Evolutionary conservation across 371 early-diverging fungal species (phyloP), one percentile per base, ranked within the genome.

Genomic region (Lichtheimia ramosa): DNA sequence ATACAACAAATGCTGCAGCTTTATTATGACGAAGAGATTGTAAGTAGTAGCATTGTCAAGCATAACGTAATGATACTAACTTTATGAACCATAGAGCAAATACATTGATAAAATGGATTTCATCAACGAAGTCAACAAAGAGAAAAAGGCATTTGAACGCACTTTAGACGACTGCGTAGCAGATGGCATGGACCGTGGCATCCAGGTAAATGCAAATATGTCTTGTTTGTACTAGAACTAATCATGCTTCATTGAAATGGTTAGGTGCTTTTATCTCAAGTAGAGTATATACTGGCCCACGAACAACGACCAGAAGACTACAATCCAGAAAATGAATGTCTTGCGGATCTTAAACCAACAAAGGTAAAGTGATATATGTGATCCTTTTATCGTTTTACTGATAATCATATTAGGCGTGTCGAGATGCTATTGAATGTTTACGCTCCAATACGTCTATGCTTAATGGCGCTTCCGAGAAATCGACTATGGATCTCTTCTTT

Each of bases 1-100:
- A 86, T 89, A n/a, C 86, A 90, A 55, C 94, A 93, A 62, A 89
- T 95, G 92, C 73, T 93, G 10, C 90, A 92, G 66, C 87, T 92
- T 18, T 94, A 93, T 66, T 91, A 89, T 77, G 82, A 87, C 20
- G 88, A 91, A 66, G 70, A 70, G 46, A 70, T 70, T 88, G 85
- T 84, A 73, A 51, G 74, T 71, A 20, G n/a, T 23, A 8, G 1
- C n/a, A 6, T 1, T 6, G 14, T 3, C 12, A 15, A 50, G 3
- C 27, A 39, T 15, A 48, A n/a, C 8, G 6, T 10, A 34, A 34
- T 8, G 2, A 8, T 34, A 10, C 34, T 34, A 10, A 34, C 34
- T 8, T 4, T 10, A 8, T 3, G 34, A 34, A 16, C 13, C 16
- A 28, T 27, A 69, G 73, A 64, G 63, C 12, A 68, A 70, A 43